phyloP scores from a whole-genome alignment of 495 filamentous ascomycete genomes.

The Penicillium salamii region DNA sequence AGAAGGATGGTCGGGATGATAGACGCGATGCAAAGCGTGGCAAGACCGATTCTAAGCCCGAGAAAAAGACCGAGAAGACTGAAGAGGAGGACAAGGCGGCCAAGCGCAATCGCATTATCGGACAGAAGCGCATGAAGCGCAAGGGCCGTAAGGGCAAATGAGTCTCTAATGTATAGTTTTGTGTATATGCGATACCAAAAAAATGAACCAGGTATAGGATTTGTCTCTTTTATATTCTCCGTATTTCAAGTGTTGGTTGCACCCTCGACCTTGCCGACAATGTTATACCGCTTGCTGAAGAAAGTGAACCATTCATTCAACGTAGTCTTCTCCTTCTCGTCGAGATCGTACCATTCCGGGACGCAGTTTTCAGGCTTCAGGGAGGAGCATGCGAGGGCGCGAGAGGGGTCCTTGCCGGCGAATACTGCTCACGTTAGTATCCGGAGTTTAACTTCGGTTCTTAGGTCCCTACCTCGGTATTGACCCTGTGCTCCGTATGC shows the following conservation, averaged over 20 bases:
- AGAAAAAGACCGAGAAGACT: constrained; percentile 21
- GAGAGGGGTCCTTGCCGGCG: constrained; percentile 89
- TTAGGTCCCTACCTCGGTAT: constrained; percentile 76
- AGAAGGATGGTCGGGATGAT: constrained; percentile 4
- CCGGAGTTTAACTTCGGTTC: no score
- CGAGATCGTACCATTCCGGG: constrained; percentile 80
- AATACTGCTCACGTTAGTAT: constrained; percentile 63
- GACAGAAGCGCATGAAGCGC: constrained; percentile 62
- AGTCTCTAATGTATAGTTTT: constrained; percentile 28
- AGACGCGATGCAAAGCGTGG: constrained; percentile 9
- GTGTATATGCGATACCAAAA: constrained; percentile 10
- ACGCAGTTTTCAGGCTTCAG: constrained; percentile 80
- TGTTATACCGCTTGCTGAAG: constrained; percentile 93
- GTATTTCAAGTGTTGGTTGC: constrained; percentile 31
- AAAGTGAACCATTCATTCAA: constrained; percentile 92
- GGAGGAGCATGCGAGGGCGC: constrained; percentile 81
- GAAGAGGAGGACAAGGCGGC: constrained; percentile 54
- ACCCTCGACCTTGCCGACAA: constrained; percentile 73
- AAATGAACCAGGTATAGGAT: no score
- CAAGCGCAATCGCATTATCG: constrained; percentile 64
- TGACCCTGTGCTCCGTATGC: constrained; percentile 79
- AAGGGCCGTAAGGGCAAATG: constrained; percentile 41
- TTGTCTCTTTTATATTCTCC: no score
- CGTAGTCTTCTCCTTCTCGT: constrained; percentile 80
- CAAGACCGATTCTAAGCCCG: constrained; percentile 13